Evolutionary conservation across 306 rosid genomes (phyloP), one percentile per base, ranked within the genome.

Genomic region (Fagus sylvatica): DNA sequence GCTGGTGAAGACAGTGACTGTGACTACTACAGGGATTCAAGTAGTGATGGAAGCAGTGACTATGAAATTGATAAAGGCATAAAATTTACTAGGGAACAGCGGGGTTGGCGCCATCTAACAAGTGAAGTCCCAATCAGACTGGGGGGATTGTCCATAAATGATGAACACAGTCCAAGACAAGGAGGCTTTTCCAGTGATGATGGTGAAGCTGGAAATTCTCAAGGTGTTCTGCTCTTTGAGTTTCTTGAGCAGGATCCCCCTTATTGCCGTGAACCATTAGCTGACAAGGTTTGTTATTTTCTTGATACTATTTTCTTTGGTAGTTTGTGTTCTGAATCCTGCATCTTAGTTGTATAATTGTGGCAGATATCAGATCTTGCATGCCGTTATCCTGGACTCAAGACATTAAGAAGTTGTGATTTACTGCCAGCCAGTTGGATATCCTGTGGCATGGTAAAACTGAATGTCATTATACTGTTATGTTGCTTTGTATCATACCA

Each of bases 21-120:
- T 62, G 96, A 92, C 79, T 86, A 62, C 73, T 87, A 69, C 72
- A 78, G 83, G 81, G 97, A 92, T 83, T 89, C 94, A 49, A 90
- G 98, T 76, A 94, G 97, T 16, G 96, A 90, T 56, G 94, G 91
- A 57, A 94, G 96, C 86, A 88, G 89, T 74, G 98, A 90, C 74
- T 81, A 78, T 60, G 98, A 94, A 79, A 62, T 76, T 56, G 90
- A 84, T 74, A 94, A 86, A 68, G 62, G 51, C 41, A 64, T 51
- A 9, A 84, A 84, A 74, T 55, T 17, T 66, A 76, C 74, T 53
- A 66, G 43, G 19, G 81, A 83, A 36, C 92, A 83, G 69, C 60
- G 72, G 65, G 40, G 28, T 84, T 64, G 55, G 84, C 85, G 72
- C 74, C 81, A 73, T 82, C 42, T 59, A 28, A 76, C 71, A 11